These are phyloP conservation scores for Candida schatavii DNA, from an alignment of 805 yeast species.

Conservation along the genomic window DNA sequence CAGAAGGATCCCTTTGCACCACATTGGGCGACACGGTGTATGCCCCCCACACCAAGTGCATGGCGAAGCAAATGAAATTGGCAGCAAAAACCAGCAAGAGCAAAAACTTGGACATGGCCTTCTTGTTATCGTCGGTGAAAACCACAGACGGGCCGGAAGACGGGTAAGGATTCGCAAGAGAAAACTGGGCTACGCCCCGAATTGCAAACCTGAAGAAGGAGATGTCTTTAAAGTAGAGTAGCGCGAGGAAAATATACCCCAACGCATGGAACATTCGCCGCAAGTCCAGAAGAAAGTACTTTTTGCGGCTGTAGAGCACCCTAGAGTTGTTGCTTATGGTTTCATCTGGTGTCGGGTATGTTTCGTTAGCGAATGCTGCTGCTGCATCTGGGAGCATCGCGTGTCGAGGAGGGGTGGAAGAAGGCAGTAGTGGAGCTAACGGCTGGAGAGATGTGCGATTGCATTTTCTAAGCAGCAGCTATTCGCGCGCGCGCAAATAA, in stretches of 20 bases:
- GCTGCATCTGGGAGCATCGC: conserved; percentile 1
- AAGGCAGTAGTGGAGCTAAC: too few relatives aligned
- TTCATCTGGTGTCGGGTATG: conserved; percentile 37
- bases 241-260: conserved; percentile 34
- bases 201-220: conserved; percentile 30
- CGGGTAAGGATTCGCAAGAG: conserved; percentile 29
- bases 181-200: conserved; percentile 26
- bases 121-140: conserved; percentile 24
- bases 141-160: conserved; percentile 10
- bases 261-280: conserved; percentile 29
- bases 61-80: conserved; percentile 21
- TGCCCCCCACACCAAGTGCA: conserved; percentile 28
- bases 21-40: conserved; percentile 9
- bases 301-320: conserved; percentile 41
- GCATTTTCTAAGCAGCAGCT: too few relatives aligned
- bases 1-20: background rate
- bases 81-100: conserved; percentile 20
- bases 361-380: conserved; percentile 11
- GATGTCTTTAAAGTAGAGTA: conserved; percentile 41
- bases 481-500: too few relatives aligned
- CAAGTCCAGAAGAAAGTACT: conserved; percentile 36
- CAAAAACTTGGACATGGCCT: conserved; percentile 25
- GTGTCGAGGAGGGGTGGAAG: too few relatives aligned
- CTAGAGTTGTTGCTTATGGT: conserved; percentile 38
- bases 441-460: too few relatives aligned